Evolutionary conservation across 1,139 yeast genomes (phyloP).

Genomic region (Lipomyces yarrowii): DNA sequence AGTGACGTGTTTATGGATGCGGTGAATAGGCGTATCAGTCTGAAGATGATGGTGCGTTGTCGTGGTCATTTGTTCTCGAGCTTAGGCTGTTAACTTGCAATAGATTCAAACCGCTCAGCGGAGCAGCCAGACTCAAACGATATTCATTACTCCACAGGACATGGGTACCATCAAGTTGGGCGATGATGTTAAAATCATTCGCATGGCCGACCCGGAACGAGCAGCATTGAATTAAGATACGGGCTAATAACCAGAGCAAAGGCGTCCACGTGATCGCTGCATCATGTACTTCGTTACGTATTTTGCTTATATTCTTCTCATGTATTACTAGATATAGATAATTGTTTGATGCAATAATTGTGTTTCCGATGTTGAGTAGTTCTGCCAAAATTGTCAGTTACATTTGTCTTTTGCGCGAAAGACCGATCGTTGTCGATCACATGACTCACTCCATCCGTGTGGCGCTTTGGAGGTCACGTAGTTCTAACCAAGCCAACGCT

Average conservation of each 20-base stretch:
- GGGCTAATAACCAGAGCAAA: neutral
- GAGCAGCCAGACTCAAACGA: conserved; percentile 73
- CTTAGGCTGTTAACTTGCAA: neutral
- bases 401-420: no score
- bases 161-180: conserved; percentile 73
- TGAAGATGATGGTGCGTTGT: conserved; percentile 55
- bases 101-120: conserved; percentile 60
- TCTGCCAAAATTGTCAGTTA: no score
- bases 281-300: neutral
- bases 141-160: conserved; percentile 93
- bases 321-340: neutral
- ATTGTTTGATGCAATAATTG: neutral
- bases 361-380: neutral
- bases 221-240: neutral
- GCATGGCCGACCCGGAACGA: conserved; percentile 58
- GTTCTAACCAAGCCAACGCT: neutral
- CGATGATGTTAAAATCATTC: conserved; percentile 68
- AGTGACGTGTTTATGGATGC: conserved; percentile 95
- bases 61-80: neutral
- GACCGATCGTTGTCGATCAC: neutral
- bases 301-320: neutral
- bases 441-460: neutral
- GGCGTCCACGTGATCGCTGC: neutral
- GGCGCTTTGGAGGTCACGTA: neutral
- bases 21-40: conserved; percentile 79